Evolutionary conservation across 371 early-diverging fungal species (phyloP).

Genomic region (Circinella minor): DNA sequence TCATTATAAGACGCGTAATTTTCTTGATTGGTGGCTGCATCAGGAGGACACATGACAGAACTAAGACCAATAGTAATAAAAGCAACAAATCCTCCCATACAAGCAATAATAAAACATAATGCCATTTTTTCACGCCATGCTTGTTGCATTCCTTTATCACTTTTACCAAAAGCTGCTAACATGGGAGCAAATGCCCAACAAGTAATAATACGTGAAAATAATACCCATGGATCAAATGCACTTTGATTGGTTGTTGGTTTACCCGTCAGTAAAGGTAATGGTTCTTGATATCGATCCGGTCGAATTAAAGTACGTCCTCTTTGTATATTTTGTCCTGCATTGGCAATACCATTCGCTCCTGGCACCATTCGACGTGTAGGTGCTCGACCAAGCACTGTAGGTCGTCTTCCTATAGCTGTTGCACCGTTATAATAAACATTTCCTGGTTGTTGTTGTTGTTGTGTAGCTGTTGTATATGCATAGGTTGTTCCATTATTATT

Average conservation of each 20-base stretch:
- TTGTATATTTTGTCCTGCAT: conserved; percentile 60
- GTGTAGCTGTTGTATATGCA: not conserved
- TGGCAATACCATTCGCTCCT: conserved; percentile 52
- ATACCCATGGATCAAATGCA: conserved; percentile 70
- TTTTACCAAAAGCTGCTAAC: conserved; percentile 56
- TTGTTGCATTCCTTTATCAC: conserved; percentile 74
- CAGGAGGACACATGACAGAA: conserved; percentile 56
- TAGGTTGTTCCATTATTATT: not conserved
- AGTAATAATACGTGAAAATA: conserved; percentile 75
- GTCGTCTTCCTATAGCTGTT: conserved; percentile 40
- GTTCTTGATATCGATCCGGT: conserved; percentile 74
- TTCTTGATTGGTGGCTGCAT: conserved; percentile 33
- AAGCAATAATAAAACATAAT: conserved; percentile 72
- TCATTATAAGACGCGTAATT: conserved; percentile 50
- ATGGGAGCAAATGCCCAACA: conserved; percentile 79
- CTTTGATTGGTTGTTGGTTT: conserved; percentile 57
- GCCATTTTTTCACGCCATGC: conserved; percentile 94
- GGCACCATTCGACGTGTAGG: conserved; percentile 56
- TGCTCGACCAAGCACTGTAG: conserved; percentile 52
- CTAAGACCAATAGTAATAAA: conserved; percentile 69
- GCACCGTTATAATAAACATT: conserved; percentile 5
- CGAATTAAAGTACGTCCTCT: conserved; percentile 79
- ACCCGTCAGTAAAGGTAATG: conserved; percentile 72
- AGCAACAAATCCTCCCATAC: conserved; percentile 64
- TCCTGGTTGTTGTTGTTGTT: not conserved